A percentile compares a stretch with the other conserved stretches of the same genome.
Evolutionary conservation across 257 asterid species (phyloP).

Genomic region (Solanum pinnatisectum): DNA sequence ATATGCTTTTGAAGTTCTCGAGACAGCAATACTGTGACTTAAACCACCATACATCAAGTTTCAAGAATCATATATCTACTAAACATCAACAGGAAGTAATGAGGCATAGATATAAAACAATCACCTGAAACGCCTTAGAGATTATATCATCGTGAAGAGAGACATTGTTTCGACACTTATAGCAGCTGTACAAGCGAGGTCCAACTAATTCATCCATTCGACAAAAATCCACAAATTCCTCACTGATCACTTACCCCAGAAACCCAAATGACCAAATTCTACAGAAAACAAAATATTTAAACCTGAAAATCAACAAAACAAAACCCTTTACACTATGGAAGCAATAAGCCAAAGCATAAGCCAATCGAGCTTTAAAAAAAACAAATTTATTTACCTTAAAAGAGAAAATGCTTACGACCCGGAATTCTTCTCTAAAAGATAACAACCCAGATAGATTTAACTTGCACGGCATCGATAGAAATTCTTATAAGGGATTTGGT

Average conservation of each 20-base stretch:
- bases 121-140: conserved; percentile 41
- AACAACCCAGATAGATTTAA: conserved; percentile 6
- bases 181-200: conserved; percentile 82
- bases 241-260: conserved; percentile 14
- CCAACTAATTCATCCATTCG: conserved; percentile 66
- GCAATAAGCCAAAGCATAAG: not conserved
- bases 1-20: not conserved
- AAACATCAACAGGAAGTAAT: not conserved
- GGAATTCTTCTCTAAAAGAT: conserved; percentile 5
- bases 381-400: conserved; percentile 5
- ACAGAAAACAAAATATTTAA: not conserved
- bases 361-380: not conserved
- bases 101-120: not conserved
- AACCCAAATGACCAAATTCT: not conserved
- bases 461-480: not conserved
- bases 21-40: not conserved
- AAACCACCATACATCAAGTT: not conserved
- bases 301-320: not conserved
- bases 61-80: not conserved
- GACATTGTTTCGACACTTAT: conserved; percentile 70
- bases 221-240: not conserved
- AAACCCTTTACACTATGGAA: not conserved
- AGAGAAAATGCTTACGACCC: conserved; percentile 7
- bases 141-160: conserved; percentile 46
- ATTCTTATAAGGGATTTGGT: not conserved